phyloP scores from a whole-genome alignment of 2,329 filamentous ascomycete genomes.

The Pseudopithomyces maydicus region DNA sequence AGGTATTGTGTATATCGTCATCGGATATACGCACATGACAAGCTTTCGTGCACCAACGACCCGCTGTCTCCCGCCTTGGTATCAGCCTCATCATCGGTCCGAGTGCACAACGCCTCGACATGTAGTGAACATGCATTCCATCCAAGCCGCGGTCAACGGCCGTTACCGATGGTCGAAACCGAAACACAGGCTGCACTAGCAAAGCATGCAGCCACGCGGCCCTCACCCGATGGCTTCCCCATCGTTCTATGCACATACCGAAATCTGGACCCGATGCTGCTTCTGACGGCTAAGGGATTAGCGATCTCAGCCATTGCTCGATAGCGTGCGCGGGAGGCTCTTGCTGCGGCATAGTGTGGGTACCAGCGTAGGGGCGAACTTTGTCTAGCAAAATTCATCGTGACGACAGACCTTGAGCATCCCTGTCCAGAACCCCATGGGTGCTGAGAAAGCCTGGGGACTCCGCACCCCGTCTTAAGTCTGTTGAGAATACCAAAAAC shows the following conservation, averaged over 20 bases:
- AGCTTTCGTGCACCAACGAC: not conserved
- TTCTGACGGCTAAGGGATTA: not conserved
- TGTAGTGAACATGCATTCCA: no score
- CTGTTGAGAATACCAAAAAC: constrained; percentile 9
- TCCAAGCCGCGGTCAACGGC: not conserved
- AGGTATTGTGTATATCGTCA: not conserved
- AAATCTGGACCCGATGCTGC: not conserved
- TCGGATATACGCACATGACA: not conserved
- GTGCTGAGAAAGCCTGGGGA: constrained; percentile 18
- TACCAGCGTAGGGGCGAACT: not conserved
- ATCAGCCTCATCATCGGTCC: not conserved
- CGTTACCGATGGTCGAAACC: not conserved
- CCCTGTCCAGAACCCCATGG: constrained; percentile 16
- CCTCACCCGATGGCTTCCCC: not conserved
- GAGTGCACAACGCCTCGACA: not conserved
- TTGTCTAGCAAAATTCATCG: constrained; percentile 13
- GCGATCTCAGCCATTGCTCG: not conserved
- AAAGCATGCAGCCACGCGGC: not conserved
- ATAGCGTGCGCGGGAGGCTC: not conserved
- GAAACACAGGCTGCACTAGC: not conserved
- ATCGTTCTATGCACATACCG: not conserved
- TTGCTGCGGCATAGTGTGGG: not conserved
- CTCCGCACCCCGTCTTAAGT: constrained; percentile 19
- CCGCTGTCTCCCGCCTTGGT: constrained; percentile 2
- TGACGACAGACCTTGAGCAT: constrained; percentile 14